A percentile compares a stretch with the other conserved stretches of the same genome.
Evolutionary conservation across 257 asterid species (phyloP).

Genomic region (Petunia axillaris): DNA sequence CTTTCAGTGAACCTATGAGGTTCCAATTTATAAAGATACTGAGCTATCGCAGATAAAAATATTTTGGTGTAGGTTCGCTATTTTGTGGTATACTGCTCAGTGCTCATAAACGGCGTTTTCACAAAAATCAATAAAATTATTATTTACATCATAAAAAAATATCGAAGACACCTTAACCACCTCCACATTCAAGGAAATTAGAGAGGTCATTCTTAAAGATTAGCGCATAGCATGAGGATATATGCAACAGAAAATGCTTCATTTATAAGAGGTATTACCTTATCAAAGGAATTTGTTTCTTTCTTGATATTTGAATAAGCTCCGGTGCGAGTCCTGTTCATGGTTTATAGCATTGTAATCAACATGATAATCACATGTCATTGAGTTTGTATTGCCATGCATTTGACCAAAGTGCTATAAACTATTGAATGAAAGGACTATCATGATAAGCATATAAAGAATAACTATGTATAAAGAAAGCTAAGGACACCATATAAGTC

Average conservation of each 20-base stretch:
- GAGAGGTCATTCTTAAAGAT: neutral
- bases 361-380: slow-evolving; percentile 8
- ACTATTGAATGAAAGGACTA: slow-evolving; percentile 6
- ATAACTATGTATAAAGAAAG: slow-evolving; percentile 17
- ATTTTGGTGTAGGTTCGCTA: neutral
- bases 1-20: too few species aligned
- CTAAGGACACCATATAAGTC: neutral
- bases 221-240: slow-evolving; percentile 10
- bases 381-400: neutral
- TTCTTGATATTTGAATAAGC: slow-evolving; percentile 49
- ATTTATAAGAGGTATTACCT: slow-evolving; percentile 54
- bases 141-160: neutral
- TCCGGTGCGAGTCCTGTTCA: slow-evolving; percentile 52
- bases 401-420: slow-evolving; percentile 11
- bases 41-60: too few species aligned
- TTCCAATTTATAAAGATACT: too few species aligned
- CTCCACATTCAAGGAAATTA: neutral
- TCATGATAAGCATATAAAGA: neutral
- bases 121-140: neutral
- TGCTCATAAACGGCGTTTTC: neutral
- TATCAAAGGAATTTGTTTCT: slow-evolving; percentile 78
- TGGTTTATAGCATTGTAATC: slow-evolving; percentile 32
- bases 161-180: neutral
- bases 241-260: slow-evolving; percentile 23
- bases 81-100: too few species aligned